Evolutionary conservation across 352 stramenopile genomes (phyloP), one percentile per base, ranked within the genome.

Genomic region (Sclerospora graminicola): DNA sequence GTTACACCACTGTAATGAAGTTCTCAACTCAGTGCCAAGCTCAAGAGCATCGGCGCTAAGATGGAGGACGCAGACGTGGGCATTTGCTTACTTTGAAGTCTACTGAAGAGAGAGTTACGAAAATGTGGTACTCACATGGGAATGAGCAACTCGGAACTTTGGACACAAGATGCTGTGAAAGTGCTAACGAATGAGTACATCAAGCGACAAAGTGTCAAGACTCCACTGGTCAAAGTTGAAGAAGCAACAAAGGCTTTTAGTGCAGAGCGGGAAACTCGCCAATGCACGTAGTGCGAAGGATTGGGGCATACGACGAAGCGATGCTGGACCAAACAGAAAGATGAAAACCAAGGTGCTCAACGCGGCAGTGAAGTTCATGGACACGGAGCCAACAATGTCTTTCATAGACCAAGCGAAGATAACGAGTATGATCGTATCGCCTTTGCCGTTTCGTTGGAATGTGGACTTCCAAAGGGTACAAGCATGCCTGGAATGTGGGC

Each of bases 301-400:
- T 41, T 51, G 38, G 40, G 51, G 38, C 51, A 60, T 31, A 21
- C 33, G 11, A 10, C 44, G 0, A 45, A 53, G 1, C 41, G 42
- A 45, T 60, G 45, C 45, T 60, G 51, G n/a, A 53, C 43, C 23
- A 60, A 54, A 23, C 39, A 56, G 47, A 55, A 55, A 28, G 33
- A 49, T 5, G 47, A 55, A 18, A 48, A 48, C 26, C 26, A 33
- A 28, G 33, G 32, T 10, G n/a, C 16, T 28, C n/a, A 24, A 35
- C 30, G 41, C 26, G 41, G 35, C 27, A 50, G 48, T 21, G 44
- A 55, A 26, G 36, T 19, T 11, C 14, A 29, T 45, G 42, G 31
- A 44, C 18, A 35, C 34, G 42, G 33, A 29, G 41, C 31, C 26
- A 10, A 30, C 26, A 30, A 30, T 10, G 26, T n/a, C n/a, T n/a